Percentiles rank a stretch among this genome's conserved stretches.
Evolutionary conservation across 2,329 filamentous ascomycete genomes (phyloP).

Genomic region (Immersiporthe knoxdaviesiana): DNA sequence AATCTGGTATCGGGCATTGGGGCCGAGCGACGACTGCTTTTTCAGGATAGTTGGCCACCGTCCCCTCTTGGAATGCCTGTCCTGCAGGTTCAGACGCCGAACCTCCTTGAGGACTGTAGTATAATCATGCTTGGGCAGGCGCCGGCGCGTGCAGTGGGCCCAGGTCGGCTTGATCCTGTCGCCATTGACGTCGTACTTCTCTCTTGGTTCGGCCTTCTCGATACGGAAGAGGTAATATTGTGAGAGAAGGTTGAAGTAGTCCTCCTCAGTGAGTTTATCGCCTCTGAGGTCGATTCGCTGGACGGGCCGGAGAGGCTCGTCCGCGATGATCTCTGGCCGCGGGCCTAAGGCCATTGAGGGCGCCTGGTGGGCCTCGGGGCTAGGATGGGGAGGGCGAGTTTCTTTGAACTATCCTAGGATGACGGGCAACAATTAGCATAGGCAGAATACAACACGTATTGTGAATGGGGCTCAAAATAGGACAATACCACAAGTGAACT

Average conservation of each 20-base stretch:
- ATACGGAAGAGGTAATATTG: conserved; percentile 47
- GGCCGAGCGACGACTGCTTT: conserved; percentile 35
- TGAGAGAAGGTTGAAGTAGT: conserved; percentile 45
- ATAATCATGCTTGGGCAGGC: conserved; percentile 44
- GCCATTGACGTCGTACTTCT: conserved; percentile 44
- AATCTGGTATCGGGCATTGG: conserved; percentile 47
- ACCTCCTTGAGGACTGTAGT: conserved; percentile 43
- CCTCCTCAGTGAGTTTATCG: conserved; percentile 42
- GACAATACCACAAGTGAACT: too few species aligned
- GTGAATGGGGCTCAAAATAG: too few species aligned
- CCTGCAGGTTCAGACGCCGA: conserved; percentile 41
- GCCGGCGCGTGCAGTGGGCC: conserved; percentile 42
- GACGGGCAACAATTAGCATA: not conserved
- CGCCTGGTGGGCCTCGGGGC: too few species aligned
- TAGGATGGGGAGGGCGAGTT: not conserved
- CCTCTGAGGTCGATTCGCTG: conserved; percentile 43
- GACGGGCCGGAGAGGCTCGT: conserved; percentile 26
- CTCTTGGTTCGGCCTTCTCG: conserved; percentile 42
- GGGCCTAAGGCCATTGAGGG: not conserved
- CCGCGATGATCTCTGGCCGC: conserved; percentile 19
- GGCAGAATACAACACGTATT: not conserved
- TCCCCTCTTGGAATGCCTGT: conserved; percentile 48
- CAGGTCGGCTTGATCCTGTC: conserved; percentile 42
- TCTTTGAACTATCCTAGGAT: not conserved
- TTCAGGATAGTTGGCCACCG: conserved; percentile 15